Base-by-base conservation (phyloP, 352 stramenopile species). In the Plasmopara halstedii region DNA sequence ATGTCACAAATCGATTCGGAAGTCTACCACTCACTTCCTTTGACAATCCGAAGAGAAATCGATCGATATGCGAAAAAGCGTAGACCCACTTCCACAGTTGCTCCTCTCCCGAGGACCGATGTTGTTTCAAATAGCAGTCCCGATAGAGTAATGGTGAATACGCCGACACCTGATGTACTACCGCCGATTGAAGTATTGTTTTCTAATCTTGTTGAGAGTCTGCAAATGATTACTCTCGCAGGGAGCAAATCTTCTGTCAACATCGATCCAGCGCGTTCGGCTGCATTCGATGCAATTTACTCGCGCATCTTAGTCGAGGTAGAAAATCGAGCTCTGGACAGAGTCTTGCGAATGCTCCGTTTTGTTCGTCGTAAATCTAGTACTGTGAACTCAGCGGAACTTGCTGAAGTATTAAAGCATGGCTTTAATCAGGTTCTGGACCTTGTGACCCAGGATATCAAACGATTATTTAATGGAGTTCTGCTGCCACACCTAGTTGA, bases 1-100 rank as follows among this genome's bases (percentile, higher is more conserved):
- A 64, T 88, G 48, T 93, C 82, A 3, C 82, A 91, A 65, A 69
- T 93, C 3, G 82, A 93, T 40, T 64, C 67, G 4, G 69, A 86
- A 32, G 76, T 93, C 6, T 88, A 89, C 35, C 44, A 87, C 26
- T 69, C 75, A 14, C 57, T 93, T 4, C 82, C 82, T 4, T 67
- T 85, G 7, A 23, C 49, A 0, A 75, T 93, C 40, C 79, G 71
- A 11, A 70, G 68, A 50, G 82, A 93, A 31, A 81, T 93, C 26
- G 65, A 85, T 44, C 58, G 62, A 19, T 61, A 84, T 43, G 56
- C 80, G 0, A 88, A 85, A 59, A 77, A 69, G 6, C 48, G 54
- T 4, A 57, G 42, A 25, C 33, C 43, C 6, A 60, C 45, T 6
- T 64, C 53, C n/a, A 58, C 17, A 9, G 39, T 64, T 42, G 38